These are phyloP conservation scores for Metschnikowia santaceciliae DNA, from an alignment of 805 yeast species.

Conservation along the genomic window DNA sequence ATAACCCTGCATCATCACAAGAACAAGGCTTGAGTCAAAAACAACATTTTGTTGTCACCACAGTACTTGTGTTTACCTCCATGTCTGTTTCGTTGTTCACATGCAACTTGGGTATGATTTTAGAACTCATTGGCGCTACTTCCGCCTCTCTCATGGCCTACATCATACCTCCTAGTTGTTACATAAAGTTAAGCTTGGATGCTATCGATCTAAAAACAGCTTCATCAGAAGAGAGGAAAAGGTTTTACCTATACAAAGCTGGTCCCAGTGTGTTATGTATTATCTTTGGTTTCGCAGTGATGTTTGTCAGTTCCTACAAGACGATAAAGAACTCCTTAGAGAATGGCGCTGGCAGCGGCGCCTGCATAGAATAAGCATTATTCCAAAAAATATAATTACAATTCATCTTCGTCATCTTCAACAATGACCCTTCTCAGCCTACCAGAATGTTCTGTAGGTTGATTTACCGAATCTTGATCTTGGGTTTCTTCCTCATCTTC, in stretches of 20 bases:
- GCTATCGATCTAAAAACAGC: constrained; percentile 31
- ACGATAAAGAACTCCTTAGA: constrained; percentile 50
- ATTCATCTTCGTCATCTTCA: constrained; percentile 25
- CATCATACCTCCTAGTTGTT: constrained; percentile 85
- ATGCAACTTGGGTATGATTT: constrained; percentile 83
- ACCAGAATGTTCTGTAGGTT: neutral
- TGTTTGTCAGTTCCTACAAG: constrained; percentile 77
- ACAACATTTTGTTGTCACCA: constrained; percentile 63
- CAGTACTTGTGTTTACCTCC: constrained; percentile 58
- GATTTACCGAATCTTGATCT: neutral
- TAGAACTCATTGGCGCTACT: constrained; percentile 89
- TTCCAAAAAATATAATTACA: neutral
- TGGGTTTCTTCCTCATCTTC: constrained; percentile 10
- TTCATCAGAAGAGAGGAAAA: constrained; percentile 19
- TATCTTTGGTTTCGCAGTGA: constrained; percentile 67
- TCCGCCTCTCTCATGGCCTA: constrained; percentile 92
- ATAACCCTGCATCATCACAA: constrained; percentile 3
- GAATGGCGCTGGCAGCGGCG: constrained; percentile 36
- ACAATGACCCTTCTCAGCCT: constrained; percentile 18
- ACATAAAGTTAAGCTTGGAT: constrained; percentile 55
- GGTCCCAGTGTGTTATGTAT: constrained; percentile 60
- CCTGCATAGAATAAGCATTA: constrained; percentile 42
- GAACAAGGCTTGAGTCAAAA: constrained; percentile 28
- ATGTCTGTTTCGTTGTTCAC: constrained; percentile 76
- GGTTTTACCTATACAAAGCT: constrained; percentile 38